Evolutionary conservation across 2,329 filamentous ascomycete genomes (phyloP), one percentile per base, ranked within the genome.

Genomic region (Coniella vitis): DNA sequence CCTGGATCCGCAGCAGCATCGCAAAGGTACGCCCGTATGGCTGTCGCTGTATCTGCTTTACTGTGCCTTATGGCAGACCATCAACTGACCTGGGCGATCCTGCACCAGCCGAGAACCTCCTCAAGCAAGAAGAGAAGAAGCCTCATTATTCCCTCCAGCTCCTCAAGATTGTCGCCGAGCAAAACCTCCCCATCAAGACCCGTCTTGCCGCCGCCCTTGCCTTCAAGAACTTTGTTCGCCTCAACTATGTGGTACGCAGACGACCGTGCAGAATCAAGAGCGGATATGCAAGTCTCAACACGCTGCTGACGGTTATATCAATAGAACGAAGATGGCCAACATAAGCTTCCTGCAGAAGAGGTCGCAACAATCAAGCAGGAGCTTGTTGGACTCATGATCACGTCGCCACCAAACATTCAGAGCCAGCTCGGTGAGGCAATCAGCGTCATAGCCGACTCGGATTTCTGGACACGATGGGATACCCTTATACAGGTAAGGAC

Each of bases 191-290:
- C 36, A 70, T 76, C 56, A 91, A 87, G 60, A 93, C 87, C 53
- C 84, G 93, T 54, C 82, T 98, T 37, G 82, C 91, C 7, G 88
- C 87, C 60, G 88, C 93, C 22, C 77, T 98, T 52, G 93, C 87
- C 72, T 98, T 98, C 79, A 98, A 98, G 72, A 98, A 98, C 73
- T 95, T 95, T 68, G 90, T 98, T 63, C 86, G 87, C 67, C 82
- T 86, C 63, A 93, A 90, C 74, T 98, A 94, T 81, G 87, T 89
- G 59, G 83, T 85, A 69, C 58, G 80, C 32, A 14, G 8, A 34
- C 13, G 8, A 7, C 7, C 32, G 34, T 16, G 12, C 22, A 8
- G 17, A 19, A 2, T 2, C 21, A 7, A 25, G 49, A n/a, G n/a
- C n/a, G n/a, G n/a, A n/a, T n/a, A n/a, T n/a, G n/a, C n/a, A n/a